Evolutionary conservation across 106 monocot genomes (phyloP).

Genomic region (Allium cepa): DNA sequence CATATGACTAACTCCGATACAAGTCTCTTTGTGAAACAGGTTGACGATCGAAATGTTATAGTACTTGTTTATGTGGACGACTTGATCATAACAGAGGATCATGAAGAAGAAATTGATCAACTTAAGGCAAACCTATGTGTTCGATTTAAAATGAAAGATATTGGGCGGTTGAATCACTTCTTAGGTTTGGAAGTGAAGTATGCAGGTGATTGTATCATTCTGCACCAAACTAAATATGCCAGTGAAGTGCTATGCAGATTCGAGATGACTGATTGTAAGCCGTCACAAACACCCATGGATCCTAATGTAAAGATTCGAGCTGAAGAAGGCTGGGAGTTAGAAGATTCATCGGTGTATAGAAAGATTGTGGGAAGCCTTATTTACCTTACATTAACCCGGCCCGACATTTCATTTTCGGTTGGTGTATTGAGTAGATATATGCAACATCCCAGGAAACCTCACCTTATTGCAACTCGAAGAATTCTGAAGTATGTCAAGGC

Average conservation of each 20-base stretch:
- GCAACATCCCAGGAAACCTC: not conserved
- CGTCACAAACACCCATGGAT: not conserved
- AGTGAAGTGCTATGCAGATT: not conserved
- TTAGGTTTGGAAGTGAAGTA: conserved; percentile 3
- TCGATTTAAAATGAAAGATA: not conserved
- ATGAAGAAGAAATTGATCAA: not conserved
- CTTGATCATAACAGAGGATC: not conserved
- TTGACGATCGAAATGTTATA: not conserved
- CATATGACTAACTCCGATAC: not conserved
- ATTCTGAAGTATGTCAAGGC: not conserved
- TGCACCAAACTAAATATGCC: conserved; percentile 4
- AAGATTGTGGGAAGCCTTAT: not conserved
- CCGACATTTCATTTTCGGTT: not conserved
- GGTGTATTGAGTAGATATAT: not conserved
- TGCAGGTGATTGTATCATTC: not conserved
- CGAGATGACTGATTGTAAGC: not conserved
- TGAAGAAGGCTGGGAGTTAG: not conserved
- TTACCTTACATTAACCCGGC: not conserved
- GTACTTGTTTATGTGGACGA: not conserved
- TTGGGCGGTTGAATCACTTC: conserved; percentile 6
- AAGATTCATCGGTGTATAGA: conserved; percentile 1
- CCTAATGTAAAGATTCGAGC: not conserved
- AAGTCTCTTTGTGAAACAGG: not conserved
- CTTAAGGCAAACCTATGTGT: not conserved
- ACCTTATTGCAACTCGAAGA: not conserved